Evolutionary conservation across 495 filamentous ascomycete species (phyloP), one percentile per base, ranked within the genome.

Genomic region (Neurospora hispaniola): DNA sequence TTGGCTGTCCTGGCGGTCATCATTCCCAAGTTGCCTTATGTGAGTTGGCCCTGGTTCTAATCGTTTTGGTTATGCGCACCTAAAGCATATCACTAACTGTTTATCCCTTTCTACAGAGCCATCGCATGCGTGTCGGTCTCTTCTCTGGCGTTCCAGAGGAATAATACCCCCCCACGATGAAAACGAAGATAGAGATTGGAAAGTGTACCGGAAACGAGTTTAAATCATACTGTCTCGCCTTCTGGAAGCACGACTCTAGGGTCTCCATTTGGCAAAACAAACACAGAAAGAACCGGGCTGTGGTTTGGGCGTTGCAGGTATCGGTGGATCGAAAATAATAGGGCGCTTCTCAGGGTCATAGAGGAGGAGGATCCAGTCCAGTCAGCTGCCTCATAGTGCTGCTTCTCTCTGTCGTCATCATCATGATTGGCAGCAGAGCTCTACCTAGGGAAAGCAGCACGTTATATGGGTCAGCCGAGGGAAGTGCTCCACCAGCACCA

Each of bases 1-100:
- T 84, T 97, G 75, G 96, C 96, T 69, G 93, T 94, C 35, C 82
- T 98, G 75, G 93, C 85, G 6, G 96, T 98, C 71, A 91, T 99
- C 68, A 94, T 99, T 79, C 96, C 96, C 40, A 99, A 99, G 83
- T 82, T 99, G 75, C 96, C 96, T 73, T 93, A 90, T 78, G 96
- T 98, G 87, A 82, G 94, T 88, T 39, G 54, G 54, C 9, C 41
- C 35, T 38, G 35, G 35, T 38, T 44, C 20, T 59, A 38, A 18
- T 54, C 44, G 8, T 4, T 42, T 42, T 68, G 59, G 10, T 41
- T 41, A 38, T 70, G 71, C 71, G 66, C 66, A 42, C 72, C 48
- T 70, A 69, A 40, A 70, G 48, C 31, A 71, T 12, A 12, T 70
- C 71, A 42, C 72, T 74, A 42, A 74, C 35, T 38, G 35, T 43